phyloP scores from a whole-genome alignment of 1,284 basidiomycete species.

The Xerocomus nothofagi region DNA sequence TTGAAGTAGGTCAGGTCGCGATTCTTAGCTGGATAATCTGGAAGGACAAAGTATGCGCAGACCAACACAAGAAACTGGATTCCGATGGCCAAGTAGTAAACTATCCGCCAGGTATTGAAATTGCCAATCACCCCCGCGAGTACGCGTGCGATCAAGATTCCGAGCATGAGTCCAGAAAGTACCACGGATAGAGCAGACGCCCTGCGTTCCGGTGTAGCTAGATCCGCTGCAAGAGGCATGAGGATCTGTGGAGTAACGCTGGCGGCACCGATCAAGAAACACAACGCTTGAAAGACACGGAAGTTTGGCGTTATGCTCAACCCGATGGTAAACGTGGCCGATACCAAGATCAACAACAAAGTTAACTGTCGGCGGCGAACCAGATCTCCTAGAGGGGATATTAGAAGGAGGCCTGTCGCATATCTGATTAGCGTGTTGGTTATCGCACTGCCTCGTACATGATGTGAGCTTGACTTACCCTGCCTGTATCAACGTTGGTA shows the following conservation, averaged over 20 bases:
- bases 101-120: conserved; percentile 59
- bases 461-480: conserved; percentile 36
- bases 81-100: conserved; percentile 67
- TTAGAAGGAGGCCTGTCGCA: conserved; percentile 56
- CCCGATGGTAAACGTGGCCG: conserved; percentile 54
- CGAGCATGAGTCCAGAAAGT: conserved; percentile 65
- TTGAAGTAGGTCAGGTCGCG: conserved; percentile 55
- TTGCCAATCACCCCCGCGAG: conserved; percentile 67
- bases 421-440: conserved; percentile 40
- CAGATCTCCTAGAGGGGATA: conserved; percentile 69
- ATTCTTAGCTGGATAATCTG: conserved; percentile 72
- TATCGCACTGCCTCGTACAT: not conserved
- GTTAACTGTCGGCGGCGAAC: conserved; percentile 58
- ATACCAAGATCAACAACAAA: conserved; percentile 46
- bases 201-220: conserved; percentile 62
- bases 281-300: conserved; percentile 53
- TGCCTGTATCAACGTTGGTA: conserved; percentile 51
- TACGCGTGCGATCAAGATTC: conserved; percentile 69
- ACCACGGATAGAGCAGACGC: conserved; percentile 68
- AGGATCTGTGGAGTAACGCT: conserved; percentile 61
- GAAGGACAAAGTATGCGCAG: conserved; percentile 57
- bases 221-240: conserved; percentile 64
- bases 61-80: conserved; percentile 52
- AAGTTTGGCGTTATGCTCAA: conserved; percentile 52
- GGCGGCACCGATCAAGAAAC: conserved; percentile 55